Evolutionary conservation across 2,329 filamentous ascomycete genomes (phyloP).

Genomic region (Epichloe brachyelytri): DNA sequence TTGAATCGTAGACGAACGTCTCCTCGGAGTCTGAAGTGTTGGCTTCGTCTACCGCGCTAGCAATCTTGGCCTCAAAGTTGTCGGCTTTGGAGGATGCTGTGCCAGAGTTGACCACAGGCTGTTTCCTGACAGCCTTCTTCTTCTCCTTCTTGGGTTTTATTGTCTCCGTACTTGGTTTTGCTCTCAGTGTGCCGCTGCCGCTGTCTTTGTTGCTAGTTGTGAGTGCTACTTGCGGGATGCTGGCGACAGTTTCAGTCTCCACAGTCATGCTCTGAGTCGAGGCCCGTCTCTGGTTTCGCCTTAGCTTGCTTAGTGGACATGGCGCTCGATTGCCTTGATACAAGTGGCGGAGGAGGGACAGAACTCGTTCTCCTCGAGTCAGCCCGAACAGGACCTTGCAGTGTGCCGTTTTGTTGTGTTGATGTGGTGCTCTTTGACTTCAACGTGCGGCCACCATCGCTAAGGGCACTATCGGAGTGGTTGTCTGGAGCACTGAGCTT

Average conservation of each 20-base stretch:
- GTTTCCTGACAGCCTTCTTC: conserved; percentile 66
- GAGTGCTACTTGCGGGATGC: conserved; percentile 72
- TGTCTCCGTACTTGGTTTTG: conserved; percentile 88
- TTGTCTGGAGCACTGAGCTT: conserved; percentile 29
- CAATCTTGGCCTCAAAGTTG: conserved; percentile 94
- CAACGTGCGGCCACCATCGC: conserved; percentile 27
- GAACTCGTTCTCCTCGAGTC: conserved; percentile 30
- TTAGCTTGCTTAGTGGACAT: conserved; percentile 55
- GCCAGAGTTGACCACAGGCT: conserved; percentile 54
- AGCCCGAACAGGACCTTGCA: conserved; percentile 42
- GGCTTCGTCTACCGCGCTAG: conserved; percentile 88
- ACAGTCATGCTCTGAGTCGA: conserved; percentile 87
- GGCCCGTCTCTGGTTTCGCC: conserved; percentile 55
- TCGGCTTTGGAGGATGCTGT: conserved; percentile 88
- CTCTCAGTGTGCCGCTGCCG: conserved; percentile 58
- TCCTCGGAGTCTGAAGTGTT: conserved; percentile 96
- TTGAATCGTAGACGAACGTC: conserved; percentile 98
- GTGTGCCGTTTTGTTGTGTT: conserved; percentile 49
- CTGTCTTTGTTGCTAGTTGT: conserved; percentile 53
- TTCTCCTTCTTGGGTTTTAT: conserved; percentile 91
- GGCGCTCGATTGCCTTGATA: conserved; percentile 51
- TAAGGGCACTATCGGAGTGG: conserved; percentile 27
- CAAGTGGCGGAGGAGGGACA: conserved; percentile 41
- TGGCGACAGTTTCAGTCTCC: conserved; percentile 90
- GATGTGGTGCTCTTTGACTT: conserved; percentile 34